Evolutionary conservation across 345 rosid species (phyloP).

Genomic region (Populus tremula): DNA sequence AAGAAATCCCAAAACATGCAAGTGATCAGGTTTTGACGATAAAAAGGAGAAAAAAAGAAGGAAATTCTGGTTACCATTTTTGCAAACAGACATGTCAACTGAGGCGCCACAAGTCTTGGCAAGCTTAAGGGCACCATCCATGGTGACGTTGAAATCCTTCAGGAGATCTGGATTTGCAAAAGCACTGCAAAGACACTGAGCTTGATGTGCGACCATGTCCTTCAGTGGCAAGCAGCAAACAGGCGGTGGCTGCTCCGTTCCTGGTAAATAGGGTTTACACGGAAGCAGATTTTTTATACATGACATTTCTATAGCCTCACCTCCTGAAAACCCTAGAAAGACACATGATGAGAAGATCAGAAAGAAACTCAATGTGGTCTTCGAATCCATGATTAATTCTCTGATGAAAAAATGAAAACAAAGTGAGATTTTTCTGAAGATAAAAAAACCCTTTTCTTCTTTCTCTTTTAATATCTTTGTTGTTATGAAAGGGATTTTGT

Average conservation of each 20-base stretch:
- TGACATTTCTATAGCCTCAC: neutral
- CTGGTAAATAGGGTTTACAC: conserved; percentile 37
- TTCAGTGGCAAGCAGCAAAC: conserved; percentile 53
- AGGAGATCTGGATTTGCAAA: conserved; percentile 25
- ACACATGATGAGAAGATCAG: conserved; percentile 6
- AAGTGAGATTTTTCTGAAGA: no score
- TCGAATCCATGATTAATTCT: conserved; percentile 13
- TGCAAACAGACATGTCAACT: conserved; percentile 40
- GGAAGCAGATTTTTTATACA: conserved; percentile 47
- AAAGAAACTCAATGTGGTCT: neutral
- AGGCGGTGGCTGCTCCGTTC: conserved; percentile 24
- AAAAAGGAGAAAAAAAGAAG: no score
- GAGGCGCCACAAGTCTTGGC: conserved; percentile 51
- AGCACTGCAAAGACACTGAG: conserved; percentile 46
- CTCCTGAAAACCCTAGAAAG: neutral
- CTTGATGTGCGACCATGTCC: conserved; percentile 27
- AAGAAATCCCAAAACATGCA: no score
- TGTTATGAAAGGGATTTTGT: no score
- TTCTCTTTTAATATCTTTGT: no score
- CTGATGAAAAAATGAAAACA: no score
- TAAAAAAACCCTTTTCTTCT: no score
- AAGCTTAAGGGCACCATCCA: conserved; percentile 43
- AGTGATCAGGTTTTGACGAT: no score
- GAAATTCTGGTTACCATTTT: conserved; percentile 12
- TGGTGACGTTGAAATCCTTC: conserved; percentile 38